Evolutionary conservation across 345 rosid species (phyloP).

Genomic region (Streptanthus diversifolius): DNA sequence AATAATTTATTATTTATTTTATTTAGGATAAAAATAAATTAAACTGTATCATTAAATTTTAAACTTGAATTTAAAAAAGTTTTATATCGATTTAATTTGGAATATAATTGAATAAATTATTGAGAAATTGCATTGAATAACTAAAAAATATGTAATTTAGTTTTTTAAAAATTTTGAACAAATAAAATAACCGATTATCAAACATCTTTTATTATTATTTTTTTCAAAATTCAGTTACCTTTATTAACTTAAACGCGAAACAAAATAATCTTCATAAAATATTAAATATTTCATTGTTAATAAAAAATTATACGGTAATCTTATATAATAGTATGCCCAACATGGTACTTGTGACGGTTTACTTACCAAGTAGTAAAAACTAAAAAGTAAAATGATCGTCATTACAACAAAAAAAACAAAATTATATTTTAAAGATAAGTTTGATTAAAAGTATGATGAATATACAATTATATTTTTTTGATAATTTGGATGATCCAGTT

Average conservation of each 20-base stretch:
- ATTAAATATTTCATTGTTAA: too few relatives aligned
- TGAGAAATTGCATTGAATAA: background rate
- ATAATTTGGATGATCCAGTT: too few relatives aligned
- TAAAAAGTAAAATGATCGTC: background rate
- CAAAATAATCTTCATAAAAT: background rate
- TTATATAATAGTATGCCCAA: background rate
- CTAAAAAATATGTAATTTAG: background rate
- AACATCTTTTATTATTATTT: background rate
- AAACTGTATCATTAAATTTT: too few relatives aligned
- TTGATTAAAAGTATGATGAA: background rate
- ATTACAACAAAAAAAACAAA: background rate
- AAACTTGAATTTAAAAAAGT: too few relatives aligned
- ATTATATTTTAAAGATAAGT: background rate
- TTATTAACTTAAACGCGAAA: background rate
- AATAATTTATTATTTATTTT: too few relatives aligned
- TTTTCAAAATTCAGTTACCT: background rate
- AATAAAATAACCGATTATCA: background rate
- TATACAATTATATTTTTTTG: too few relatives aligned
- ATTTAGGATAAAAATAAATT: too few relatives aligned
- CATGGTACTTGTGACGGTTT: background rate
- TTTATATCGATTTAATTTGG: too few relatives aligned
- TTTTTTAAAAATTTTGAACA: background rate
- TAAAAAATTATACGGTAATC: too few relatives aligned
- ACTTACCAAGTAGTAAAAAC: too few relatives aligned
- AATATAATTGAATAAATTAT: background rate